These are phyloP conservation scores for Botrytis pseudocinerea DNA, from an alignment of 2,329 filamentous ascomycete species.

Conservation along the genomic window DNA sequence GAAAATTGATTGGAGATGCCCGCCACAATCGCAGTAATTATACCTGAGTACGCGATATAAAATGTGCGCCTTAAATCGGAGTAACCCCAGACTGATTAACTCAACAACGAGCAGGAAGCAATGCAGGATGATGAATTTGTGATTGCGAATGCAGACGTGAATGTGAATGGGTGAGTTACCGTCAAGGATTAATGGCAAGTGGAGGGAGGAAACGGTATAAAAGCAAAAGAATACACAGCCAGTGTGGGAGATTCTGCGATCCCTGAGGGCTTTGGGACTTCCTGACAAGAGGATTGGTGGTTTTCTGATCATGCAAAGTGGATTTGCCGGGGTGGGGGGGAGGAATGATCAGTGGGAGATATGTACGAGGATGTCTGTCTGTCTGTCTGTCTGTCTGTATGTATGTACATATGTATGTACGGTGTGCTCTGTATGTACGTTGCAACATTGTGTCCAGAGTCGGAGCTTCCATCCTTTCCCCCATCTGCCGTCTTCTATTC, in stretches of 20 bases:
- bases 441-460: background rate
- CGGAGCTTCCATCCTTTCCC: conserved; percentile 6
- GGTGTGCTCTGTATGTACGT: background rate
- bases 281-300: background rate
- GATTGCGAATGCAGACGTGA: conserved; percentile 11
- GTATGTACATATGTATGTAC: background rate
- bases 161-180: background rate
- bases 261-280: conserved; percentile 16
- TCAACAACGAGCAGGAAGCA: conserved; percentile 8
- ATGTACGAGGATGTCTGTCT: background rate
- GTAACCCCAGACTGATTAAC: conserved; percentile 8
- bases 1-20: background rate
- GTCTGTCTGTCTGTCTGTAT: too few relatives aligned
- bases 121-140: conserved; percentile 17
- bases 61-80: background rate
- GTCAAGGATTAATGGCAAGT: conserved; percentile 9
- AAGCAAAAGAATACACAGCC: conserved; percentile 6
- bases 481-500: background rate
- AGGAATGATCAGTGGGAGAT: background rate
- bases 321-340: background rate
- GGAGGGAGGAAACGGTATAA: background rate
- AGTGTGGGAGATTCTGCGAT: conserved; percentile 21
- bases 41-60: background rate
- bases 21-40: background rate
- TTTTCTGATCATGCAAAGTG: background rate